Percentiles rank a stretch among this genome's conserved stretches.
These are phyloP conservation scores for Tripterygium wilfordii DNA, from an alignment of 177 flowering plant species.

Conservation along the genomic window DNA sequence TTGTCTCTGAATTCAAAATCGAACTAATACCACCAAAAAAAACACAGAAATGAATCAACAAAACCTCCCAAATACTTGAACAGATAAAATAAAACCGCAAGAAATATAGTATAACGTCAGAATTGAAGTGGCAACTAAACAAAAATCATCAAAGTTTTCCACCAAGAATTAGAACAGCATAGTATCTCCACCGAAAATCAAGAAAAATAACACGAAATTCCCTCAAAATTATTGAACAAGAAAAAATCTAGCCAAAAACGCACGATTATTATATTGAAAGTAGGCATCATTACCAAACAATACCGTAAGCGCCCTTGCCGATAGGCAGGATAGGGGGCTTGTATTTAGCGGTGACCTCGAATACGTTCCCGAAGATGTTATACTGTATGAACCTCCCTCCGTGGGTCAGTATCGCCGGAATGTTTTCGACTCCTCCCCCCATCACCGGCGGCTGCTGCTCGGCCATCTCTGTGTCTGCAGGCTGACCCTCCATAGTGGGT, in stretches of 20 bases:
- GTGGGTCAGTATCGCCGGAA: slow-evolving; percentile 81
- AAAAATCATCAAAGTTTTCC: no score
- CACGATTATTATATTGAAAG: neutral
- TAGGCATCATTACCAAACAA: slow-evolving; percentile 64
- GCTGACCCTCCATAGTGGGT: slow-evolving; percentile 12
- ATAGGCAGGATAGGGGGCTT: slow-evolving; percentile 96
- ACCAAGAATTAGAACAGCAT: no score
- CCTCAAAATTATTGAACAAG: no score
- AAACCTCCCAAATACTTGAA: neutral
- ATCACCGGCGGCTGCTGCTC: slow-evolving; percentile 16
- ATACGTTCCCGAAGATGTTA: slow-evolving; percentile 92
- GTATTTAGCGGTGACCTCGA: slow-evolving; percentile 90
- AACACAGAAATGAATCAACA: neutral
- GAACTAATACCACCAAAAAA: no score
- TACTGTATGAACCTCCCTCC: slow-evolving; percentile 93
- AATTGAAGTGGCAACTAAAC: neutral
- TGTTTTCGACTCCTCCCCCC: slow-evolving; percentile 34
- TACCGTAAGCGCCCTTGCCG: slow-evolving; percentile 98
- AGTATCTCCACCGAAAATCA: no score
- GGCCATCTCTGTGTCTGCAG: slow-evolving; percentile 34
- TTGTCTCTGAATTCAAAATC: slow-evolving; percentile 79
- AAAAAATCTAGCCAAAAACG: slow-evolving; percentile 1
- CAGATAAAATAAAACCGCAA: neutral
- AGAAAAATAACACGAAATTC: no score
- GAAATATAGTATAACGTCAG: neutral